Evolutionary conservation across 2,329 filamentous ascomycete genomes (phyloP), one percentile per base, ranked within the genome.

Genomic region (Exophiala viscosa): DNA sequence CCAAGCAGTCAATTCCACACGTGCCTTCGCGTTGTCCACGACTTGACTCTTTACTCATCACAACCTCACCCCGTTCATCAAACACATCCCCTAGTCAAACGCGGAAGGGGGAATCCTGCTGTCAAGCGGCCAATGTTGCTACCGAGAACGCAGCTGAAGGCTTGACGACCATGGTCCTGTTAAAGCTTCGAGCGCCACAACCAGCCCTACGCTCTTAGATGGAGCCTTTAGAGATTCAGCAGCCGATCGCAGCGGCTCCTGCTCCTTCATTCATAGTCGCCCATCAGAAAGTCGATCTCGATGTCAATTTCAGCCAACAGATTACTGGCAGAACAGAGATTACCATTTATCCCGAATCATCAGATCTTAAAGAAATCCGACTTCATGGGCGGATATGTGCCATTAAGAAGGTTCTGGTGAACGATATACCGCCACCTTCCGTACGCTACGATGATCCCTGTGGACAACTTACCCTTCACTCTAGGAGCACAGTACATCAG

Each of bases 281-380:
- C 49, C 86, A 90, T 71, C 92, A 97, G 72, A 88, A 88, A 68
- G 85, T 99, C 45, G 86, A 90, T 64, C 77, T 99, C 55, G 91
- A 97, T 64, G 78, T 99, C 66, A 88, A 95, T 72, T 95, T 99
- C 68, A 79, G 81, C 59, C 82, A 81, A 48, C 86, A 85, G 70
- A 74, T 97, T 64, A 84, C 81, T 56, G 93, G 93, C 45, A 86
- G 82, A 58, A 89, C 88, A 7, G 86, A 91, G 61, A 87, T 99
- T 62, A 87, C 85, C 28, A 83, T 97, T 48, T 85, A 87, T 61
- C 84, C 84, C 15, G 75, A 79, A 52, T 72, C 75, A 54, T 74
- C 75, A 55, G 76, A 82, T 31, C 70, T 86, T 48, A 75, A 72
- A 55, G 68, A 72, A 17, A 75, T 87, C 44, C 73, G 74, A 40